phyloP scores from a whole-genome alignment of 2,329 filamentous ascomycete genomes.

The Penicillium sp. region DNA sequence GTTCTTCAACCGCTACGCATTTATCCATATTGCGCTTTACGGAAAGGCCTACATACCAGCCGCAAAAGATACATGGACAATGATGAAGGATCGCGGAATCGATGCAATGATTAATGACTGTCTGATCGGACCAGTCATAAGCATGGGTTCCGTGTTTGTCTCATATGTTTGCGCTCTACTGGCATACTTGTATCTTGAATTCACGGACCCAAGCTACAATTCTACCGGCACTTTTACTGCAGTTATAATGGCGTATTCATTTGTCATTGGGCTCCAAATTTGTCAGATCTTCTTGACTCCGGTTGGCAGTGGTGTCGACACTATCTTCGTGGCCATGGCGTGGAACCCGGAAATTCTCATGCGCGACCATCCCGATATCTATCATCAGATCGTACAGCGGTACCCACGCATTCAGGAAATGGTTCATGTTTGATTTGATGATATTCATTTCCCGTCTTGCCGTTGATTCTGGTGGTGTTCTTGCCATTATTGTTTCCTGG shows the following conservation, averaged over 20 bases:
- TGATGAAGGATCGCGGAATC: constrained; percentile 89
- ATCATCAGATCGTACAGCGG: constrained; percentile 70
- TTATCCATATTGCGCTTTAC: constrained; percentile 88
- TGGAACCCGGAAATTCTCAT: constrained; percentile 68
- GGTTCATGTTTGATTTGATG: constrained; percentile 56
- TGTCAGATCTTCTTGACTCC: constrained; percentile 87
- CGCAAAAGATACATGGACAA: constrained; percentile 83
- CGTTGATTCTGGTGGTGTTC: not conserved
- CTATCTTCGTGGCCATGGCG: constrained; percentile 77
- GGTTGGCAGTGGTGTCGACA: constrained; percentile 81
- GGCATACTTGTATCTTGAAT: constrained; percentile 80
- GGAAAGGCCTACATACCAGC: constrained; percentile 82
- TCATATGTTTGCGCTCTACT: constrained; percentile 77
- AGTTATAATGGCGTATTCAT: constrained; percentile 77
- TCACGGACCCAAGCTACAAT: constrained; percentile 79
- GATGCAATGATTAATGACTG: constrained; percentile 89
- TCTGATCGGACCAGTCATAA: constrained; percentile 67
- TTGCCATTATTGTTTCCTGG: not conserved
- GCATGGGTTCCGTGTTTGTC: constrained; percentile 77
- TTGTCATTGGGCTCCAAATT: constrained; percentile 86
- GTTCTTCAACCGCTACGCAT: constrained; percentile 89
- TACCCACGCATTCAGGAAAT: constrained; percentile 81
- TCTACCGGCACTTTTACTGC: constrained; percentile 63
- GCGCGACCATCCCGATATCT: constrained; percentile 76
- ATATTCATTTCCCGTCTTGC: not conserved